Evolutionary conservation across 345 rosid genomes (phyloP).

Genomic region (Anastatica hierochuntica): DNA sequence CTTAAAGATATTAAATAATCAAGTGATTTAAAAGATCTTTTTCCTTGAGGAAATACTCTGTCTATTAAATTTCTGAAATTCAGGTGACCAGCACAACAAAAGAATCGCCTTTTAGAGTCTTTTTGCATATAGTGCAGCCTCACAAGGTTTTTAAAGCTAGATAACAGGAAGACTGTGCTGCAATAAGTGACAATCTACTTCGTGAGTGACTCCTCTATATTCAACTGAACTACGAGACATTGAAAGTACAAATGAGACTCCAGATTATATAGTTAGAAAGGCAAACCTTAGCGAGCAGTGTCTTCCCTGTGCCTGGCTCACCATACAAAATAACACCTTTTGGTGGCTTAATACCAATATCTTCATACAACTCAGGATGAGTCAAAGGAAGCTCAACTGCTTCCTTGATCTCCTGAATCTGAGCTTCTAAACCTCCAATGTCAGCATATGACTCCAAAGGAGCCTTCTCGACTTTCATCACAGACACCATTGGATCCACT

Average conservation of each 20-base stretch:
- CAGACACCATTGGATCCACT: constrained; percentile 99
- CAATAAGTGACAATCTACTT: neutral
- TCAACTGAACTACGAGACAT: too few species aligned
- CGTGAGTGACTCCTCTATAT: too few species aligned
- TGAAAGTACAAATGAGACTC: neutral
- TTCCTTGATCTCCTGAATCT: constrained; percentile 97
- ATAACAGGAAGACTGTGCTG: neutral
- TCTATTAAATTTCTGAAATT: neutral
- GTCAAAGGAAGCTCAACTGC: constrained; percentile 98
- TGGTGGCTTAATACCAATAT: constrained; percentile 97
- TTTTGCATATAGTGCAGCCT: neutral
- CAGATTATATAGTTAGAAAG: too few species aligned
- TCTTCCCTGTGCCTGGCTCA: constrained; percentile 99
- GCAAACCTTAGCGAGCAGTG: constrained; percentile 89
- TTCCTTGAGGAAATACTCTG: neutral
- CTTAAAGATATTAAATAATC: too few species aligned
- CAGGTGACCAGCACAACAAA: neutral
- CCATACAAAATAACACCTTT: constrained; percentile 98
- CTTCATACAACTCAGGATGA: constrained; percentile 98
- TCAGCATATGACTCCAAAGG: constrained; percentile 97
- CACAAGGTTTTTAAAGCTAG: neutral
- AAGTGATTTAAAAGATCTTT: too few species aligned
- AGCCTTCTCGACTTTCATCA: constrained; percentile 99
- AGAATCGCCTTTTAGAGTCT: neutral
- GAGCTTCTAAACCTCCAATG: constrained; percentile 97